A percentile compares a stretch with the other conserved stretches of the same genome.
Evolutionary conservation across 495 filamentous ascomycete genomes (phyloP).

Genomic region (Hypoxylon crocopeplum): DNA sequence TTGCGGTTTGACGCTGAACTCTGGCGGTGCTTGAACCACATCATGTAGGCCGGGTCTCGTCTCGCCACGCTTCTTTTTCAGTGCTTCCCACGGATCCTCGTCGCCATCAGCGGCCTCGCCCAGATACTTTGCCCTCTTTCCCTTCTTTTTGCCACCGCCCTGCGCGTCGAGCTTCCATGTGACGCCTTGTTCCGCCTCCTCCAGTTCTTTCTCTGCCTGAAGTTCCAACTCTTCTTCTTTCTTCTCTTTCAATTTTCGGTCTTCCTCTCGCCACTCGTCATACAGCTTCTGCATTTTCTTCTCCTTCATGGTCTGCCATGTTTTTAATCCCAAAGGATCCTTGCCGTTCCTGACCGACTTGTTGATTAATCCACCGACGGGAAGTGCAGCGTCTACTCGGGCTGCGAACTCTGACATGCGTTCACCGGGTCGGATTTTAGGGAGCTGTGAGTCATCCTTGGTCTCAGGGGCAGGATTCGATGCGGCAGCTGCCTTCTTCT

Average conservation of each 20-base stretch:
- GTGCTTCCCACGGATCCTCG: conserved; percentile 80
- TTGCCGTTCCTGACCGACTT: conserved; percentile 56
- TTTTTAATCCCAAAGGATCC: conserved; percentile 62
- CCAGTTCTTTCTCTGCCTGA: conserved; percentile 69
- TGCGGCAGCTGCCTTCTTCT: conserved; percentile 39
- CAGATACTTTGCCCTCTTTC: conserved; percentile 50
- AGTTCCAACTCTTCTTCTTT: conserved; percentile 66
- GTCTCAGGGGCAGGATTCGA: conserved; percentile 10
- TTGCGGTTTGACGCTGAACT: conserved; percentile 66
- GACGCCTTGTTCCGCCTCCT: conserved; percentile 64
- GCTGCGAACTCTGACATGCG: conserved; percentile 80
- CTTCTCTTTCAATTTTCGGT: conserved; percentile 60
- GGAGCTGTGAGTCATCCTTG: conserved; percentile 46
- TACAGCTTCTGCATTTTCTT: conserved; percentile 82
- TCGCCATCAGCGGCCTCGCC: conserved; percentile 48
- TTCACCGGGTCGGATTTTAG: conserved; percentile 82
- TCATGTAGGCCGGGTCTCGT: conserved; percentile 72
- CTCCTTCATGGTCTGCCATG: conserved; percentile 76
- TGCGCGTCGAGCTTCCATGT: conserved; percentile 60
- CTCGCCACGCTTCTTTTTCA: conserved; percentile 67
- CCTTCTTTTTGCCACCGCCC: conserved; percentile 49
- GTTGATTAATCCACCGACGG: conserved; percentile 68
- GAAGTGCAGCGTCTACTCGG: conserved; percentile 85
- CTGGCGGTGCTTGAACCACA: conserved; percentile 81
- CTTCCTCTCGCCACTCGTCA: conserved; percentile 77